Evolutionary conservation across 2,329 filamentous ascomycete genomes (phyloP), one percentile per base, ranked within the genome.

Genomic region (Cladosporium sp.): DNA sequence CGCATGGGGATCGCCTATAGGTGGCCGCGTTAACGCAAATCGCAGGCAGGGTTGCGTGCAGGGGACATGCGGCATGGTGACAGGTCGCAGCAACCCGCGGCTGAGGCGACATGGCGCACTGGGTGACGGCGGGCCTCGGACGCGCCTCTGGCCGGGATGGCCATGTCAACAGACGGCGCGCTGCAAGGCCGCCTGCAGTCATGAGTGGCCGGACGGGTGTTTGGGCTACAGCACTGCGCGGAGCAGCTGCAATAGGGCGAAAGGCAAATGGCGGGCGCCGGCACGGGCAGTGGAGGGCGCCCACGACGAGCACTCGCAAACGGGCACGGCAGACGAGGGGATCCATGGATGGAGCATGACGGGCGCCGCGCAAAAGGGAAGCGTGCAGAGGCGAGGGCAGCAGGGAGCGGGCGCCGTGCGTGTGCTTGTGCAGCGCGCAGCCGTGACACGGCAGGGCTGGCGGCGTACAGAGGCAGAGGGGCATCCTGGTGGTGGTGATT

Each of bases 171-270:
- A 9, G 46, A 3, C 35, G 46, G 28, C n/a, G 31, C 16, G 38
- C 46, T 42, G 46, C 22, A 42, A 42, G 46, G 22, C 46, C 19
- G 28, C n/a, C 46, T 49, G 37, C 35, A 14, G 19, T 16, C 34
- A 38, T 49, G 46, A 49, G 46, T 49, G 46, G 46, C 46, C 46
- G 16, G 46, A n/a, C 37, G 10, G 22, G 37, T 42, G 46, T 49
- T 48, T 38, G 33, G 46, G 19, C 37, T 49, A 49, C 46, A 22
- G 46, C 22, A 34, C 19, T 48, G 34, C 45, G 10, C 18, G 22
- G 22, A 28, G 22, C n/a, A 49, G 16, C 37, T 14, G 19, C 37
- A 16, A 49, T 49, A 34, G 46, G 38, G 13, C 37, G 37, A 42
- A 49, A 49, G 46, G 46, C 46, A 49, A 49, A 16, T 22, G 28